Base-by-base conservation (phyloP, 164 flowering plant species). In the Piper longum region DNA sequence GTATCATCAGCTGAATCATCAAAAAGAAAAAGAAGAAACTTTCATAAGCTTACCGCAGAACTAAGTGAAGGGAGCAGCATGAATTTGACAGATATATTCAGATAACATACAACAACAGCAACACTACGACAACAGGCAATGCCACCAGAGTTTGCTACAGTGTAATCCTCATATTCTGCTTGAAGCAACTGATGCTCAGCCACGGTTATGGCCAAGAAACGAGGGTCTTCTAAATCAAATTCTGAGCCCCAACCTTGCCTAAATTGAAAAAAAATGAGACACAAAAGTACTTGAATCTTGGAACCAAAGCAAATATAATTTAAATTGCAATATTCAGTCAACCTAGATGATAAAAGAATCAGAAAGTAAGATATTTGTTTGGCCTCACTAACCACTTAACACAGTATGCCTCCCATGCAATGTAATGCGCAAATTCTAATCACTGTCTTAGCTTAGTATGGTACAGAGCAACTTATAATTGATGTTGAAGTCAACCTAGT, bases 131-230 rank as follows among this genome's bases (percentile, higher is more conserved):
- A 76, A 70, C 81, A 82, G 40, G 78, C 73, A 62, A 85, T 54
- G 61, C 81, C 77, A n/a, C 82, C 65, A 67, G 67, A 70, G 61
- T 71, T 83, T 65, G 79, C 82, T 64, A 67, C 73, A 58, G 78
- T 76, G 78, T 80, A 83, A 18, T 85, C 86, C 39, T 85, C 87
- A 62, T 80, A 83, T 7, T 83, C 86, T 16, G 85, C 77, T 55
- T 75, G 79, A 62, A 82, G 67, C 41, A 80, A 70, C 67, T 72
- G 84, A 64, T 70, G 82, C 66, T 85, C 85, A 36, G 85, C 82
- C 3, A 48, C 52, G 43, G 90, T 74, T 62, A 81, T 71, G 55
- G 85, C 85, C 62, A 85, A 72, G 61, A 83, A 69, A 62, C 73
- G 84, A 69, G 85, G 77, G 69, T 83, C 82, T 4, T 70, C 80